These are phyloP conservation scores for Cucumis sativus DNA, from an alignment of 306 rosid genomes.

Conservation along the genomic window DNA sequence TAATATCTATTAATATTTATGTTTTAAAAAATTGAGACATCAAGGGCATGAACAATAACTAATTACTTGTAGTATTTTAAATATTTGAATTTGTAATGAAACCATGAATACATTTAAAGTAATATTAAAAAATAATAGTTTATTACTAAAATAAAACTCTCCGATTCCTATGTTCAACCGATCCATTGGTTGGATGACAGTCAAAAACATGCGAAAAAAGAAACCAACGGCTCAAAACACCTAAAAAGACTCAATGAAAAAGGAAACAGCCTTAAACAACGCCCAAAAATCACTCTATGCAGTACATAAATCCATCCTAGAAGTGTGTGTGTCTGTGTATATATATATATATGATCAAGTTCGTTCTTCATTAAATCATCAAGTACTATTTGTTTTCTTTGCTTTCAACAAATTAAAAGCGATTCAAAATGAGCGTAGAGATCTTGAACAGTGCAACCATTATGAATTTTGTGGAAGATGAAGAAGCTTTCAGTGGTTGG, in stretches of 20 bases:
- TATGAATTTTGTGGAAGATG: constrained; percentile 49
- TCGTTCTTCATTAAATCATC: background rate
- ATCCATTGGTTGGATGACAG: background rate
- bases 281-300: background rate
- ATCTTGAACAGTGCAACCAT: constrained; percentile 58
- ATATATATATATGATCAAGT: background rate
- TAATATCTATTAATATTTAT: too few species aligned
- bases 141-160: background rate
- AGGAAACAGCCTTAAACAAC: background rate
- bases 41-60: too few species aligned
- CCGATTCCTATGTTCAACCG: background rate
- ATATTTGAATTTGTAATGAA: too few species aligned
- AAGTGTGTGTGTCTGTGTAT: too few species aligned
- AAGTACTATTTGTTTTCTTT: background rate
- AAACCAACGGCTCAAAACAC: background rate
- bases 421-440: constrained; percentile 56
- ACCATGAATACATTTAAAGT: too few species aligned
- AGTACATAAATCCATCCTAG: too few species aligned
- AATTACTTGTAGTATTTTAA: too few species aligned
- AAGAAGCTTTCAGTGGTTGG: constrained; percentile 35
- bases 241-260: background rate
- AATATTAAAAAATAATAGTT: too few species aligned
- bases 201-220: background rate
- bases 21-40: too few species aligned
- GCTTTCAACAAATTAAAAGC: background rate